A percentile compares a stretch with the other conserved stretches of the same genome.
Conservation (phyloP, 78 protist genomes). For the Creolimax fragrantissima region DNA sequence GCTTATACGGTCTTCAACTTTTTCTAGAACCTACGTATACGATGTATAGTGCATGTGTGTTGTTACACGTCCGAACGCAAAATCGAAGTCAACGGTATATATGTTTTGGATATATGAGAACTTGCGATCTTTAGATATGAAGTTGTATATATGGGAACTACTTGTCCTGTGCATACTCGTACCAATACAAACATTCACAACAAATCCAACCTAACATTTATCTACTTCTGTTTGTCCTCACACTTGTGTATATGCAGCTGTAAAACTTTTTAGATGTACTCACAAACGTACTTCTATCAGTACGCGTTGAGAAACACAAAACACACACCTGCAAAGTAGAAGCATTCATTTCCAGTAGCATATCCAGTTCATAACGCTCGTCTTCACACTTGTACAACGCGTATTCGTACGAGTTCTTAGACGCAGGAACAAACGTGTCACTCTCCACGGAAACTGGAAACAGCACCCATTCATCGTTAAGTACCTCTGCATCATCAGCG, state of each 20-base stretch:
- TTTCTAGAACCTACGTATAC: not conserved
- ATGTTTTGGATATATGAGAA: too few relatives aligned
- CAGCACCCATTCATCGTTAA: slow-evolving; percentile 73
- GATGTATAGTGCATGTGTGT: too few relatives aligned
- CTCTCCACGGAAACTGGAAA: slow-evolving; percentile 63
- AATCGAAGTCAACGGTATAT: too few relatives aligned
- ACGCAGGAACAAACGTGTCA: slow-evolving; percentile 30
- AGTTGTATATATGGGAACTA: too few relatives aligned
- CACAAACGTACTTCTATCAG: too few relatives aligned
- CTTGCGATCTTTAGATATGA: too few relatives aligned
- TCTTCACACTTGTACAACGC: slow-evolving; percentile 67
- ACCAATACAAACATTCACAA: too few relatives aligned
- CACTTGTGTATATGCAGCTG: not conserved
- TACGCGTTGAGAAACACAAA: too few relatives aligned
- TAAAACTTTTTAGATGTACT: not conserved
- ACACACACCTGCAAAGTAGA: slow-evolving; percentile 35
- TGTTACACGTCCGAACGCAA: too few relatives aligned
- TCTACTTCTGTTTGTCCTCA: too few relatives aligned
- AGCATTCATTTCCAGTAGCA: slow-evolving; percentile 55
- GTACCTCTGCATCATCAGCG: not conserved
- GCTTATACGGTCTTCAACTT: slow-evolving; percentile 7
- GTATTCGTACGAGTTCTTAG: slow-evolving; percentile 66
- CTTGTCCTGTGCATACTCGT: too few relatives aligned
- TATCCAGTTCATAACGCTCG: slow-evolving; percentile 80
- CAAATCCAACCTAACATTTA: too few relatives aligned